phyloP scores from a whole-genome alignment of 371 early-diverging fungal species.

The Mitosporidium daphniae region DNA sequence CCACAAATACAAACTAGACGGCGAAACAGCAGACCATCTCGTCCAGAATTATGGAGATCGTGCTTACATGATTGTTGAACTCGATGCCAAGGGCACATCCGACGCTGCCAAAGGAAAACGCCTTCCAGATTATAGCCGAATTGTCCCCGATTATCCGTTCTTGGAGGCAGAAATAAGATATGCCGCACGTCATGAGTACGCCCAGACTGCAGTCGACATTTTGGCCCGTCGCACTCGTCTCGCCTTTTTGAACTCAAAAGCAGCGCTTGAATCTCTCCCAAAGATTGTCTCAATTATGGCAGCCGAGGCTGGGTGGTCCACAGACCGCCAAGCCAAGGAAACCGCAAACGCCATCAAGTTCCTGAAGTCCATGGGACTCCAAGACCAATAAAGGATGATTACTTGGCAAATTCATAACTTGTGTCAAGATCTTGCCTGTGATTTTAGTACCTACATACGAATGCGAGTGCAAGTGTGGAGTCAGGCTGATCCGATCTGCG shows the following conservation, averaged over 20 bases:
- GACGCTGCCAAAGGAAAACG: conserved; percentile 30
- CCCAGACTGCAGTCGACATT: conserved; percentile 57
- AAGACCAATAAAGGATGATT: too few species aligned
- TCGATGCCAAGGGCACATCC: conserved; percentile 34
- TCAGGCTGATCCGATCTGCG: too few species aligned
- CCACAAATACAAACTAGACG: conserved; percentile 60
- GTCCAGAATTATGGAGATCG: conserved; percentile 67
- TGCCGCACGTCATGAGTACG: conserved; percentile 59
- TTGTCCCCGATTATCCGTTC: conserved; percentile 52
- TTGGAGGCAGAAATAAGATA: conserved; percentile 79
- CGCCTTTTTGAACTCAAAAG: conserved; percentile 69
- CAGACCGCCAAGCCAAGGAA: conserved; percentile 21
- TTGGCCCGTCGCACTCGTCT: conserved; percentile 64
- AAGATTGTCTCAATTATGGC: conserved; percentile 62
- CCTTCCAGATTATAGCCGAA: conserved; percentile 27
- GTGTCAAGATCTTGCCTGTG: too few species aligned
- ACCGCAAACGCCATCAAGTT: conserved; percentile 22
- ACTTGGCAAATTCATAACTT: too few species aligned
- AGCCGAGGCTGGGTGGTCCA: conserved; percentile 39
- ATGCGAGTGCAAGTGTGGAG: too few species aligned
- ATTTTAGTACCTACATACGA: too few species aligned
- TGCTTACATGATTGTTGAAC: conserved; percentile 48
- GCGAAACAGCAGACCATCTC: conserved; percentile 64
- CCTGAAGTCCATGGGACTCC: conserved; percentile 62
- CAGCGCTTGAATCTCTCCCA: conserved; percentile 44